These are phyloP conservation scores for Albugo laibachii DNA, from an alignment of 352 stramenopile genomes.

Conservation along the genomic window DNA sequence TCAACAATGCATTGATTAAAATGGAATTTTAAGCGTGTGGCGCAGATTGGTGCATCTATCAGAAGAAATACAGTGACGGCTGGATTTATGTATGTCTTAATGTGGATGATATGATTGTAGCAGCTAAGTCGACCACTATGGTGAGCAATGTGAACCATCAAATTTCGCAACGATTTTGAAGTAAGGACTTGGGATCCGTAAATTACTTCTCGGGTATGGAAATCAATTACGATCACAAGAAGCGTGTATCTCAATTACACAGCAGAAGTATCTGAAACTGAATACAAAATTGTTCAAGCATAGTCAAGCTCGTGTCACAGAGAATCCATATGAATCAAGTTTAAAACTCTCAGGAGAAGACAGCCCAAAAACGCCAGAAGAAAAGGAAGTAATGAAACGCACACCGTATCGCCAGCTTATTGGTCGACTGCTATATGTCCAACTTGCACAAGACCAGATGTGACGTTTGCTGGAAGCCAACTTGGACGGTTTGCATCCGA, in stretches of 20 bases:
- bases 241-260: slow-evolving; percentile 8
- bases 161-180: slow-evolving; percentile 4
- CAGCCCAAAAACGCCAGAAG: neutral
- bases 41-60: slow-evolving; percentile 8
- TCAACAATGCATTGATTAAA: slow-evolving; percentile 6
- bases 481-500: no score
- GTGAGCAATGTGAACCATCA: slow-evolving; percentile 4
- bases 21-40: slow-evolving; percentile 6
- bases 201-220: slow-evolving; percentile 11
- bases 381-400: slow-evolving; percentile 4
- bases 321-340: no score
- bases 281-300: neutral
- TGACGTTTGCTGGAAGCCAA: slow-evolving; percentile 7
- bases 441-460: slow-evolving; percentile 9
- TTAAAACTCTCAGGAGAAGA: no score
- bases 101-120: slow-evolving; percentile 9
- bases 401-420: slow-evolving; percentile 4
- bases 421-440: slow-evolving; percentile 10
- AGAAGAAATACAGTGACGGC: slow-evolving; percentile 2
- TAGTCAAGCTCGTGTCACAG: no score
- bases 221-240: slow-evolving; percentile 4
- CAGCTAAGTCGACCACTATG: slow-evolving; percentile 1
- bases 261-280: slow-evolving; percentile 8
- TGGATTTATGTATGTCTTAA: slow-evolving; percentile 8
- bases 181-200: slow-evolving; percentile 6